These are phyloP conservation scores for Eremothecium coryli DNA, from an alignment of 1,139 yeast species.

Conservation along the genomic window DNA sequence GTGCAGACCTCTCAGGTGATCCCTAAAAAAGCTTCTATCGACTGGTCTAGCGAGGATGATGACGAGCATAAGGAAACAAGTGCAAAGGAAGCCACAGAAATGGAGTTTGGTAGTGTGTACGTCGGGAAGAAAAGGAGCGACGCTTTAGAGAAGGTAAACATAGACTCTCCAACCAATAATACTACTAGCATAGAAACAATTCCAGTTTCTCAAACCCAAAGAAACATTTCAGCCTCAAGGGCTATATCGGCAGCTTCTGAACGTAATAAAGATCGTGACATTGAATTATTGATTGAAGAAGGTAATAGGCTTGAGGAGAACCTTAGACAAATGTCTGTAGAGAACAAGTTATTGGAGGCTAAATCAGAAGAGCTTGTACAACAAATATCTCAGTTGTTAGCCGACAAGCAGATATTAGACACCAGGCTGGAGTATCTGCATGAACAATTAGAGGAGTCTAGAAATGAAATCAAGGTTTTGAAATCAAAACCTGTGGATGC, in stretches of 20 bases:
- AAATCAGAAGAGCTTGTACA: slow-evolving; percentile 20
- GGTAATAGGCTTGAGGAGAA: slow-evolving; percentile 36
- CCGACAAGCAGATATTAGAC: slow-evolving; percentile 16
- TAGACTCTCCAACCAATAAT: background rate
- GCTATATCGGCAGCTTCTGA: background rate
- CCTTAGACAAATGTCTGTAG: slow-evolving; percentile 32
- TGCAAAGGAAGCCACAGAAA: background rate
- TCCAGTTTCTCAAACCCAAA: background rate
- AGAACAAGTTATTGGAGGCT: slow-evolving; percentile 20
- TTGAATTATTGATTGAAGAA: slow-evolving; percentile 33
- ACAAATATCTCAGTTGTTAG: slow-evolving; percentile 15
- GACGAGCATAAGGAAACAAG: slow-evolving; percentile 30
- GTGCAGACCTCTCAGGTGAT: slow-evolving; percentile 55
- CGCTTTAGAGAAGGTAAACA: background rate
- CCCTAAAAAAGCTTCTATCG: slow-evolving; percentile 66
- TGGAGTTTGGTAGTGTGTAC: slow-evolving; percentile 1
- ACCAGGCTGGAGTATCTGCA: slow-evolving; percentile 15
- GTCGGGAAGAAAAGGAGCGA: background rate
- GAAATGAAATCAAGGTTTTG: background rate
- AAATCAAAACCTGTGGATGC: background rate
- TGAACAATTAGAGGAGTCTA: slow-evolving; percentile 12
- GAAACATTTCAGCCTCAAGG: background rate
- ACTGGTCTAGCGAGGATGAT: slow-evolving; percentile 80
- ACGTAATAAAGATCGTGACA: slow-evolving; percentile 32
- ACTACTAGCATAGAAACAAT: background rate